These are phyloP conservation scores for Boechera retrofracta DNA, from an alignment of 345 rosid genomes.

Conservation along the genomic window DNA sequence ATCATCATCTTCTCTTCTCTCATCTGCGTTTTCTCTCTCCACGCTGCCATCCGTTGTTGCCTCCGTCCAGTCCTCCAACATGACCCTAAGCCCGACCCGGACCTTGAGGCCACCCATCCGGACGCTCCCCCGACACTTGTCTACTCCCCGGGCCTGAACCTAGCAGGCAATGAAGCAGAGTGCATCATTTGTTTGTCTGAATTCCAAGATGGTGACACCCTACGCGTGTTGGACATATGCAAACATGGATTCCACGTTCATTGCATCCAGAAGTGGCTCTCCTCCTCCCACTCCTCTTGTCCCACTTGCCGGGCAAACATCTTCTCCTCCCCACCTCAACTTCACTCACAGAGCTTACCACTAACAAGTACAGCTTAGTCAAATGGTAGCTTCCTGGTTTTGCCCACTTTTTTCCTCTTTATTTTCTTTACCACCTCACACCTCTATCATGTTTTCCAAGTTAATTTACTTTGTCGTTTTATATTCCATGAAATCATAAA, in stretches of 20 bases:
- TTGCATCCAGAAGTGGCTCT: constrained; percentile 70
- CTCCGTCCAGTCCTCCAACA: constrained; percentile 36
- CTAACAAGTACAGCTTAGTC: constrained; percentile 14
- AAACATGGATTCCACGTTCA: constrained; percentile 75
- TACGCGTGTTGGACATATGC: constrained; percentile 63
- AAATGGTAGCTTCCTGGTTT: constrained; percentile 29
- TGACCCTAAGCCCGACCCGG: constrained; percentile 38
- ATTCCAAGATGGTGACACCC: constrained; percentile 61
- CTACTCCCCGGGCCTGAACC: constrained; percentile 52
- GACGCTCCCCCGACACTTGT: constrained; percentile 39
- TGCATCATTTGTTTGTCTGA: constrained; percentile 81
- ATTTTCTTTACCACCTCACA: not conserved
- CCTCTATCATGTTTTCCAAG: constrained; percentile 20
- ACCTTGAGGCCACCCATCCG: constrained; percentile 34
- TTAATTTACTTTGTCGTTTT: constrained; percentile 9
- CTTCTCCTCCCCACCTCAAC: constrained; percentile 30
- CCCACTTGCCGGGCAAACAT: constrained; percentile 74
- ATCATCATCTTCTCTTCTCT: constrained; percentile 65
- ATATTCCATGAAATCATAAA: constrained; percentile 7
- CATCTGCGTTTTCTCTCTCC: constrained; percentile 59
- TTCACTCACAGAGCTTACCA: not conserved
- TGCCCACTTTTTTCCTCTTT: not conserved
- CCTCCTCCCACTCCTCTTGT: constrained; percentile 64
- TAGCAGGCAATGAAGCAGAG: constrained; percentile 58
- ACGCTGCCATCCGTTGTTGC: constrained; percentile 70